Evolutionary conservation across 768 basidiomycete genomes (phyloP), one percentile per base, ranked within the genome.

Genomic region (Paxillus involutus): DNA sequence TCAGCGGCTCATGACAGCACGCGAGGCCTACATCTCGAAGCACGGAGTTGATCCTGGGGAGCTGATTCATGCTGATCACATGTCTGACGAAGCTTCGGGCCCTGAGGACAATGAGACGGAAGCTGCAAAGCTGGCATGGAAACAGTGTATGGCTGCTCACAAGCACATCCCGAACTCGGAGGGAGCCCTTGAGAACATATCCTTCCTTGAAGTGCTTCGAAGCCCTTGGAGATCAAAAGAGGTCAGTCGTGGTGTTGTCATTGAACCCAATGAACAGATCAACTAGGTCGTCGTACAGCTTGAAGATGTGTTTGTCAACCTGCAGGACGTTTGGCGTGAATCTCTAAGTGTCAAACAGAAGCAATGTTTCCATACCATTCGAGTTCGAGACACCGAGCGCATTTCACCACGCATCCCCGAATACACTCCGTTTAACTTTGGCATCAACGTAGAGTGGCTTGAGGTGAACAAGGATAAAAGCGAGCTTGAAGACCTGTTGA

Each of bases 51-150:
- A 53, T 40, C 52, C 52, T 5, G 16, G 24, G 24, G 24, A 24
- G 24, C 24, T 24, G 24, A 24, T n/a, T 44, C 4, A 26, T 39
- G 48, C 44, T n/a, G 52, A 53, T 10, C 47, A 53, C 46, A 53
- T 53, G 52, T 53, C 52, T 24, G 32, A 53, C 24, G 49, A 53
- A 26, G 52, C 26, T 4, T 51, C 30, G 6, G 49, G 52, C 16
- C 49, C 52, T 17, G 52, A 53, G 49, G 49, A 53, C 16, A 32
- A 26, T 14, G 43, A 44, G 29, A 39, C n/a, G 29, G 12, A 39
- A 11, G 40, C 16, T 6, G 17, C 9, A 12, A 39, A 35, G n/a
- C 24, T 10, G 17, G 17, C 16, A 5, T 12, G 39, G 8, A 24
- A 24, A 24, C 24, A 24, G 24, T 5, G 5, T 24, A 24, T 24